Conservation (phyloP, 768 basidiomycete species). For the Mycena alexandri region DNA sequence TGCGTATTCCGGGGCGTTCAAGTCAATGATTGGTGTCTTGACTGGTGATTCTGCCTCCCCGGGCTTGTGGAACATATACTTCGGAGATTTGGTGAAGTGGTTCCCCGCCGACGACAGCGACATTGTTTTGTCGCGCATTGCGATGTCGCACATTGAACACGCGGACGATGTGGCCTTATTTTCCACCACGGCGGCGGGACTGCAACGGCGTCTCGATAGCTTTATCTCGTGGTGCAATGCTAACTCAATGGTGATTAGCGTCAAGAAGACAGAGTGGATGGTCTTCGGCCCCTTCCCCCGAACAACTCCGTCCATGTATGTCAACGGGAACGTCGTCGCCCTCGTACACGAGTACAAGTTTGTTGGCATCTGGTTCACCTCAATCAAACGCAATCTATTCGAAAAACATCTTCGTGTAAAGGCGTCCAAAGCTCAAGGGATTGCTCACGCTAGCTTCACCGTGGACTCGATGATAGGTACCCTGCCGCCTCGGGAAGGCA, state of each 20-base stretch:
- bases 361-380: constrained; percentile 34
- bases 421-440: constrained; percentile 35
- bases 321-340: constrained; percentile 20
- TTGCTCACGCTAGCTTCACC: constrained; percentile 35
- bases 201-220: constrained; percentile 37
- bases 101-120: constrained; percentile 34
- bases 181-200: constrained; percentile 33
- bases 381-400: constrained; percentile 25
- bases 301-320: constrained; percentile 3
- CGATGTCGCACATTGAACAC: constrained; percentile 40
- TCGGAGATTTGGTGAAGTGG: constrained; percentile 36
- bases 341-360: constrained; percentile 30
- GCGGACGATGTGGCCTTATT: constrained; percentile 40
- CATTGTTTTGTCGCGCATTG: constrained; percentile 23
- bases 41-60: constrained; percentile 47
- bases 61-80: constrained; percentile 44
- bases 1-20: constrained; percentile 35
- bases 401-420: constrained; percentile 33
- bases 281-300: constrained; percentile 36
- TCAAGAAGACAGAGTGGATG: constrained; percentile 40
- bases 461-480: constrained; percentile 23
- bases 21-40: constrained; percentile 42
- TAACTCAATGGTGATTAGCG: constrained; percentile 46
- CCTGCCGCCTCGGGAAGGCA: neutral
- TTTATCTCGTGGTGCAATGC: constrained; percentile 40